phyloP scores from a whole-genome alignment of 371 early-diverging fungal species.

The Mortierella polycephala region DNA sequence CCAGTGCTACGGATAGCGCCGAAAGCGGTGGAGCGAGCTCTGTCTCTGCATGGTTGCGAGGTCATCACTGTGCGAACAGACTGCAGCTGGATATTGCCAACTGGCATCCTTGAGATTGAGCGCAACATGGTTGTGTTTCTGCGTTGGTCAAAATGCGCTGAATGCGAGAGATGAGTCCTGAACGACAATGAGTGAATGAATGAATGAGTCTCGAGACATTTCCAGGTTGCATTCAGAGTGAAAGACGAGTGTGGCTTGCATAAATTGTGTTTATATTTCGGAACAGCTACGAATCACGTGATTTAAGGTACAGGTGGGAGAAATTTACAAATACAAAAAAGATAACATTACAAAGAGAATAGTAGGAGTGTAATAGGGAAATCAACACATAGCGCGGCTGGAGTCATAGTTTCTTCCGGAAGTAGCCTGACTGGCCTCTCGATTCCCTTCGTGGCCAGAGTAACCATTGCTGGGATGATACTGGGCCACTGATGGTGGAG shows the following conservation, averaged over 20 bases:
- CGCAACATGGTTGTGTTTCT: conserved; percentile 25
- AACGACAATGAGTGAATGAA: too few species aligned
- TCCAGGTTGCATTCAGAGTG: too few species aligned
- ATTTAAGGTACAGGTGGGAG: too few species aligned
- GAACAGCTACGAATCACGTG: too few species aligned
- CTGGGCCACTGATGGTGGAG: conserved; percentile 3
- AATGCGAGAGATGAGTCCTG: too few species aligned
- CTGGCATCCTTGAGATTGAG: conserved; percentile 43
- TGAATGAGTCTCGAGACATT: too few species aligned
- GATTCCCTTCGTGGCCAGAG: neutral
- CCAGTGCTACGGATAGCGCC: conserved; percentile 44
- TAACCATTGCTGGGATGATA: conserved; percentile 2
- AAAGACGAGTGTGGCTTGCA: too few species aligned
- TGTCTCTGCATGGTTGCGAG: conserved; percentile 29
- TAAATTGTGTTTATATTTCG: too few species aligned
- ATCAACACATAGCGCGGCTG: conserved; percentile 51
- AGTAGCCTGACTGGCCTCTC: neutral
- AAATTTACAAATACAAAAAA: neutral
- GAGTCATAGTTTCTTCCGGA: conserved; percentile 16
- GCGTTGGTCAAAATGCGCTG: too few species aligned
- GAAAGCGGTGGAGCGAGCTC: conserved; percentile 44
- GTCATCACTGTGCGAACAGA: conserved; percentile 46
- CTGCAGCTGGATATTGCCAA: conserved; percentile 13
- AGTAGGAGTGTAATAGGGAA: neutral
- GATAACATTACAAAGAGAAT: neutral